These are phyloP conservation scores for Penicillium steckii DNA, from an alignment of 495 filamentous ascomycete genomes.

Conservation along the genomic window DNA sequence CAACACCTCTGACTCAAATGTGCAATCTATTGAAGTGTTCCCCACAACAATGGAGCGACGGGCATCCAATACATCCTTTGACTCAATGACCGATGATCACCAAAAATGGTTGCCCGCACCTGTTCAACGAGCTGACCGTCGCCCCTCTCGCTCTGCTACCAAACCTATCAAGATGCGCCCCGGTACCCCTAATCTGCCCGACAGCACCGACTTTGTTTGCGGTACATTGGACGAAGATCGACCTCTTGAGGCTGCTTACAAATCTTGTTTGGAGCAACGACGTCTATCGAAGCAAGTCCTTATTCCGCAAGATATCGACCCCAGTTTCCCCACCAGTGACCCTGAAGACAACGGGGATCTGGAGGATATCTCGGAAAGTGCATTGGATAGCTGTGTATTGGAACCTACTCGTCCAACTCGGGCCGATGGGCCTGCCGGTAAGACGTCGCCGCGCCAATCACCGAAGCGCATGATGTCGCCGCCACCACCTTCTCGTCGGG, in stretches of 20 bases:
- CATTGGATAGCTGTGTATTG: constrained; percentile 35
- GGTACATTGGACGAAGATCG: constrained; percentile 95
- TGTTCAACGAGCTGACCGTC: constrained; percentile 21
- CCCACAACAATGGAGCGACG: constrained; percentile 46
- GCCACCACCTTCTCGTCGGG: constrained; percentile 61
- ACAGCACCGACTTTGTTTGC: constrained; percentile 97
- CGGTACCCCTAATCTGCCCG: constrained; percentile 79
- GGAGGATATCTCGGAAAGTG: constrained; percentile 55
- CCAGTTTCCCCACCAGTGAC: constrained; percentile 92
- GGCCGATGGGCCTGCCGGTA: constrained; percentile 24
- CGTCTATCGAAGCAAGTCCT: constrained; percentile 72
- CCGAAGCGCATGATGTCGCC: constrained; percentile 54
- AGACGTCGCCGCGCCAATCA: constrained; percentile 36
- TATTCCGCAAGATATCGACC: constrained; percentile 94
- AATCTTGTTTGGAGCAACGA: constrained; percentile 78
- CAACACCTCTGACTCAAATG: constrained; percentile 56
- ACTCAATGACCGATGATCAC: constrained; percentile 54
- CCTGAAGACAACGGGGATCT: constrained; percentile 80
- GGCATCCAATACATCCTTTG: constrained; percentile 63
- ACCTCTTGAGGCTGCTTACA: constrained; percentile 87
- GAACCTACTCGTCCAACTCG: constrained; percentile 39
- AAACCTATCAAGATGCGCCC: constrained; percentile 57
- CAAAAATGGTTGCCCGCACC: constrained; percentile 34
- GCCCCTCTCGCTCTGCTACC: constrained; percentile 34
- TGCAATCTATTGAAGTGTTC: constrained; percentile 47